Base-by-base conservation (phyloP, 345 rosid species). In the Anastatica hierochuntica region DNA sequence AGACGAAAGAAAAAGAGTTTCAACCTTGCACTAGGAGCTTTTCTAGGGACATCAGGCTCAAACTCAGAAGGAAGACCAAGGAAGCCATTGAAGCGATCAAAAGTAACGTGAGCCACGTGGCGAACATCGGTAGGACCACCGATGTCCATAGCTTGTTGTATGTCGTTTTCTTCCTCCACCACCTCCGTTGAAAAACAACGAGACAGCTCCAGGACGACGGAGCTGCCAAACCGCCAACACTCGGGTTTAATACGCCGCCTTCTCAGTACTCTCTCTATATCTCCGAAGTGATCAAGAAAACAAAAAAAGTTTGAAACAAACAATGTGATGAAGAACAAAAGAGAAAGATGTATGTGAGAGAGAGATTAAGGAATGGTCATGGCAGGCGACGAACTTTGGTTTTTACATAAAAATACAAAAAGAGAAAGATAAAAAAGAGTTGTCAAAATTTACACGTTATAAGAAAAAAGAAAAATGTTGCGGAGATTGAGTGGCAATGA, bases 11-110 rank as follows among this genome's bases (percentile, higher is more conserved):
- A n/a, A 8, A 36, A 10, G 13, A 29, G 33, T 12, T 26, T 48
- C 14, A 54, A 87, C 96, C 96, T 90, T 33, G 97, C 95, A 75
- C 97, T 90, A 5, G 95, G 97, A 53, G 94, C 88, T 63, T 90
- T 69, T 35, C 81, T 66, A 23, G 83, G 79, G 20, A 90, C 88
- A 53, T 88, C 96, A 29, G 90, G 92, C 76, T 92, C 96, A 46
- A 83, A 74, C 85, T 92, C 98, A 41, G 78, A 82, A 17, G 95
- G 96, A 70, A 92, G 74, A 34, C 98, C 98, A 47, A 81, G 75
- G 65, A 88, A 92, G 14, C 98, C 98, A 64, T 85, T 72, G 56
- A 88, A 92, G 64, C 96, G 83, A 71, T 92, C 98, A 56, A 88
- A 92, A 43, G 98, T 92, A 13, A 92, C 98, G 53, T 88, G 96